These are phyloP conservation scores for Barnettozyma hawaiiensis DNA, from an alignment of 1,139 yeast genomes.

Conservation along the genomic window DNA sequence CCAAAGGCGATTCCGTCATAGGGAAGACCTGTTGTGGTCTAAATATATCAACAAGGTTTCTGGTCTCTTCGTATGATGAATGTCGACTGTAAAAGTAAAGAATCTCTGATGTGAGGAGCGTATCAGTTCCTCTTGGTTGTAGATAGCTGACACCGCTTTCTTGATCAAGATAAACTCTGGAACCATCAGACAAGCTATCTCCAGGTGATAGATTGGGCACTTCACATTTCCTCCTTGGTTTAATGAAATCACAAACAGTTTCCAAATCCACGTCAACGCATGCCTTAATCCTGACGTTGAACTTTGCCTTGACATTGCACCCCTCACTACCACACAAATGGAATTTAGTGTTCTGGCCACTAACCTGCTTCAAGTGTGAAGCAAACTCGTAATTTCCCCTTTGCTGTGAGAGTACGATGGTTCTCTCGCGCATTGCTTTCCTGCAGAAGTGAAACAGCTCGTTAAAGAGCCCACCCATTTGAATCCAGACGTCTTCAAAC, in stretches of 20 bases:
- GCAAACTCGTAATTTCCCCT: constrained; percentile 3
- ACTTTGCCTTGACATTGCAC: constrained; percentile 19
- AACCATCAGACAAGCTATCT: constrained; percentile 31
- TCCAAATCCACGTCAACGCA: constrained; percentile 31
- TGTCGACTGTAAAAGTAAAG: constrained; percentile 48
- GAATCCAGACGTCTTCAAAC: constrained; percentile 52
- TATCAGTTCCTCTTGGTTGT: constrained; percentile 26
- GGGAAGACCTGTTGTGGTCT: constrained; percentile 44
- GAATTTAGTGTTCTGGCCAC: constrained; percentile 21
- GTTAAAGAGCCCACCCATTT: constrained; percentile 32
- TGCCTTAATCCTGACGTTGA: constrained; percentile 37
- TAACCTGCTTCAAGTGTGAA: neutral
- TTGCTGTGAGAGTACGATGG: neutral
- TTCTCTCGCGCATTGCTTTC: constrained; percentile 1
- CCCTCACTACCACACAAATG: constrained; percentile 31
- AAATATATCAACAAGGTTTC: constrained; percentile 36
- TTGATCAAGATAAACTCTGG: constrained; percentile 6
- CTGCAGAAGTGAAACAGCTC: constrained; percentile 31
- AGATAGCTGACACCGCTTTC: constrained; percentile 2
- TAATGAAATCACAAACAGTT: constrained; percentile 19
- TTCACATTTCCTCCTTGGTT: constrained; percentile 21
- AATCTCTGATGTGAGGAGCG: constrained; percentile 38
- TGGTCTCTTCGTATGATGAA: constrained; percentile 45
- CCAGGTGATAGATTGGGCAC: constrained; percentile 26
- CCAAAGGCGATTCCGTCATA: constrained; percentile 32